Evolutionary conservation across 345 rosid species (phyloP), one percentile per base, ranked within the genome.

Genomic region (Cardamine resedifolia): DNA sequence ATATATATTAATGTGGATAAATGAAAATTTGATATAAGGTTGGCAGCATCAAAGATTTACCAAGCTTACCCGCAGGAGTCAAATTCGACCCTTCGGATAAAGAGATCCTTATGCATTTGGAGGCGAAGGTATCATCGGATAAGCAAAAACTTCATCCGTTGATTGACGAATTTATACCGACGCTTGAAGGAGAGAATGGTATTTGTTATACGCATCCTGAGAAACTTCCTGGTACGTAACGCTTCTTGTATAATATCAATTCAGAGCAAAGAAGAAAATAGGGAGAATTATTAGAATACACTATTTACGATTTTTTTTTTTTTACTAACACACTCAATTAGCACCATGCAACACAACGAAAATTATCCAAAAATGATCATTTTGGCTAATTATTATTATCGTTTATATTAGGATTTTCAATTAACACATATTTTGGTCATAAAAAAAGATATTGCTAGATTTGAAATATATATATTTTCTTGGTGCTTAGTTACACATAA

Each of bases 171-270:
- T 94, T 94, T 80, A 94, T 94, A 64, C 89, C 90, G 1, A 88
- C 99, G 3, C 81, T 94, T 7, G 96, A 88, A 49, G 96, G 96
- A 6, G 87, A 89, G 20, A 87, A 90, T 75, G 99, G 99, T 16
- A 94, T 94, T 82, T 94, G 99, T 76, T 94, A 83, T 48, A 86
- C 96, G 14, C 99, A 94, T 72, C 99, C 99, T 1, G 92, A 91
- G 68, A 90, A 78, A 80, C 90, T 95, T 12, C 99, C 97, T 33
- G 98, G 98, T 92, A 76, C 10, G 58, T 74, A 75, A 41, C 44
- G 7, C 7, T 48, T 7, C 47, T n/a, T 52, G 44, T 20, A n/a
- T n/a, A 15, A 27, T 39, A 52, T 21, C 16, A 39, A 33, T 26
- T 30, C 27, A 63, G 8, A 41, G 36, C 33, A 15, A 39, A 51